Evolutionary conservation across 176 grass and related monocot genomes (phyloP).

Genomic region (Ensete ventricosum): DNA sequence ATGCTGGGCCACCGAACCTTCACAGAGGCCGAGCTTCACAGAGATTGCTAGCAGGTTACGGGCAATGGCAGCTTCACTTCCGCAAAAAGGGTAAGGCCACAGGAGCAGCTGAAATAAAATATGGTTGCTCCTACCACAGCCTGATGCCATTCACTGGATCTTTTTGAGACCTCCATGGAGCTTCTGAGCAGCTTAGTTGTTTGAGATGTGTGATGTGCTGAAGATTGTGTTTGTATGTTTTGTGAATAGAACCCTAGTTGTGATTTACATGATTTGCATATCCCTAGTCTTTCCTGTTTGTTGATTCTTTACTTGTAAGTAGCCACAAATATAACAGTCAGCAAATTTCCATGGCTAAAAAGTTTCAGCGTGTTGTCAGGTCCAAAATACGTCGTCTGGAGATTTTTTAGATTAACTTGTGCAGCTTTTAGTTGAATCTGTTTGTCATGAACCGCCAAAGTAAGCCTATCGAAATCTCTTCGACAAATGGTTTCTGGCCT

Average conservation of each 20-base stretch:
- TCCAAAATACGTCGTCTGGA: too few relatives aligned
- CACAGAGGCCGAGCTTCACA: slow-evolving; percentile 66
- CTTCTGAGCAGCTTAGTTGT: background rate
- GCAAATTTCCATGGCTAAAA: too few relatives aligned
- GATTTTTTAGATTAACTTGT: too few relatives aligned
- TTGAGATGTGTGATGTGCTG: background rate
- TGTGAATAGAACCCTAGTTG: background rate
- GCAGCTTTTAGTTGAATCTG: background rate
- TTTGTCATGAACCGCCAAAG: background rate
- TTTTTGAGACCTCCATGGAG: background rate
- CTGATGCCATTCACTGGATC: background rate
- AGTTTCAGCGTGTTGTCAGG: too few relatives aligned
- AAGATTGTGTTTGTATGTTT: background rate
- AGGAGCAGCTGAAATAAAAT: background rate
- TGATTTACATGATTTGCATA: too few relatives aligned
- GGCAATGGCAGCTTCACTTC: slow-evolving; percentile 49
- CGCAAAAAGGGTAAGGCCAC: slow-evolving; percentile 49
- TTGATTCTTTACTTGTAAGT: background rate
- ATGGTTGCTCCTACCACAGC: background rate
- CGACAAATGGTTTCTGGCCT: background rate
- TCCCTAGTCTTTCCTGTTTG: background rate
- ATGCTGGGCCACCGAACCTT: slow-evolving; percentile 85
- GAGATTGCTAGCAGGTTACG: slow-evolving; percentile 63
- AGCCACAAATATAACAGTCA: background rate
- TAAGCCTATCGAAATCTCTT: background rate